Evolutionary conservation across 495 filamentous ascomycete species (phyloP), one percentile per base, ranked within the genome.

Genomic region (Daldinia caldariorum): DNA sequence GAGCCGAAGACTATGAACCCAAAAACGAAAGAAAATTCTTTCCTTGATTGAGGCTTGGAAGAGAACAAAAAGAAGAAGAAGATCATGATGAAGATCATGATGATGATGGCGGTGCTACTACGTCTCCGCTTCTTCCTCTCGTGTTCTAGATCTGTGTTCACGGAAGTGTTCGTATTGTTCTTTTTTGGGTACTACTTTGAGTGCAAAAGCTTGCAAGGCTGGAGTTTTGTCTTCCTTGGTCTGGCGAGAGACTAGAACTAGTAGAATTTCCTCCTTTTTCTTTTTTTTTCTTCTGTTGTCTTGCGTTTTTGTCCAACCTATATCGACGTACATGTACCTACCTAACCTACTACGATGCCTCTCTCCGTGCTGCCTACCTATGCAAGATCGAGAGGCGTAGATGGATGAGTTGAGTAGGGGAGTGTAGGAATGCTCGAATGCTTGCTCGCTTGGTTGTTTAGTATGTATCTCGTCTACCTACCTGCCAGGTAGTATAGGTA

Each of bases 1-100:
- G 58, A 66, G 51, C 35, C 58, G 58, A 71, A 66, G 55, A 70
- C 51, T 35, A 45, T 55, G 13, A 13, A 45, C 51, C 35, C 29
- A 35, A 38, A 35, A 1, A 26, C 3, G 26, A 26, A 26, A 35
- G 6, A 35, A 35, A 35, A 35, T 5, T 10, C 34, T 0, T 32
- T 26, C 26, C 26, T 26, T 1, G 26, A 26, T 31, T 41, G 37
- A 59, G 20, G 22, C 38, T 45, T 59, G 18, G 35, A 26, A 26
- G 26, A 26, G 3, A 3, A 26, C 1, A 26, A 26, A 3, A 26
- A 26, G 26, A 26, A 3, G 26, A 26, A 26, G 55, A 58, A 58
- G 55, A 59, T 12, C 22, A 14, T 45, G 43, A 2, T 29, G 13
- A 58, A 58, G 55, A 59, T 12, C 22, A 14, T 45, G 43, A 2